phyloP scores from a whole-genome alignment of 2,329 filamentous ascomycete genomes.

The Trichoderma pleuroti region DNA sequence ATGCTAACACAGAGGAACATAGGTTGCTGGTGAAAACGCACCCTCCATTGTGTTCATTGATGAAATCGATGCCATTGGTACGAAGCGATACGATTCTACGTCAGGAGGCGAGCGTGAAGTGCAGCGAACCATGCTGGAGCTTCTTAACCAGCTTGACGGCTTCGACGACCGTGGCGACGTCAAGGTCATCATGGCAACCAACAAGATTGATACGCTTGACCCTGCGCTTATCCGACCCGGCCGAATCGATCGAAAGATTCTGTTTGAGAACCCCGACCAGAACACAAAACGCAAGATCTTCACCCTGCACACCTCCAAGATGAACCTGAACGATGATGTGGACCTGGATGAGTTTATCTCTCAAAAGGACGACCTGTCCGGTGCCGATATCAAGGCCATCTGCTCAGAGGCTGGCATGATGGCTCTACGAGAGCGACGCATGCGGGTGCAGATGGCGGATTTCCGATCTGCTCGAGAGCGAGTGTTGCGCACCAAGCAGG shows the following conservation, averaged over 20 bases:
- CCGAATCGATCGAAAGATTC: conserved; percentile 97
- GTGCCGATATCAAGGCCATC: conserved; percentile 98
- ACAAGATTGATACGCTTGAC: conserved; percentile 98
- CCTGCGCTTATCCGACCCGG: conserved; percentile 94
- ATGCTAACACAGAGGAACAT: not conserved
- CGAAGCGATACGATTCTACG: conserved; percentile 96
- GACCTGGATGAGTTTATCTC: conserved; percentile 98
- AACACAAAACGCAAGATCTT: conserved; percentile 98
- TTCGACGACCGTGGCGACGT: conserved; percentile 98
- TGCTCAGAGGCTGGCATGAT: conserved; percentile 95
- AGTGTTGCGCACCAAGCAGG: conserved; percentile 96
- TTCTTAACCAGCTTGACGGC: conserved; percentile 96
- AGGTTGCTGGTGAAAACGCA: conserved; percentile 91
- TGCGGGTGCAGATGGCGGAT: conserved; percentile 99
- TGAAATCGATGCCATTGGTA: conserved; percentile 98
- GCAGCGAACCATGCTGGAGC: conserved; percentile 96
- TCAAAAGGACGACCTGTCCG: conserved; percentile 95
- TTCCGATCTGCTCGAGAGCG: conserved; percentile 90
- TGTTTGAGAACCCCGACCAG: conserved; percentile 68
- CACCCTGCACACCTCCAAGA: conserved; percentile 95
- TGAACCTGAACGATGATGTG: conserved; percentile 95
- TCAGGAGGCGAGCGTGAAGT: conserved; percentile 96
- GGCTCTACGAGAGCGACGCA: conserved; percentile 88
- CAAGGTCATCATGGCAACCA: conserved; percentile 99
- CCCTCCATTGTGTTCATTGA: conserved; percentile 99